Percentiles rank a stretch among this genome's conserved stretches.
phyloP scores from a whole-genome alignment of 2,329 filamentous ascomycete species.

The Botrytis cinerea region DNA sequence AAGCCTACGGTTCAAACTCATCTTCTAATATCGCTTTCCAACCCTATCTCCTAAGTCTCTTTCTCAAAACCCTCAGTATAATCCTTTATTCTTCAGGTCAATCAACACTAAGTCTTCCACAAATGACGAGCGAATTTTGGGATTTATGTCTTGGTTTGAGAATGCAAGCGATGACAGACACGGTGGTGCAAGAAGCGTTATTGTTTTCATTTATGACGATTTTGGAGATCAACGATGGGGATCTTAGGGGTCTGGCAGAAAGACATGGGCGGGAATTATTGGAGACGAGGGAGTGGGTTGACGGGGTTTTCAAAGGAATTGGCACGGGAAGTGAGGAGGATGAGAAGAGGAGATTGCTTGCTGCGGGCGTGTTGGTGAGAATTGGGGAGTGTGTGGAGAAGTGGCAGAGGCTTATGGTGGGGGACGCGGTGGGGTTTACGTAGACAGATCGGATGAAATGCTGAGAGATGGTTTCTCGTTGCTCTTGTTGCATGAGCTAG shows the following conservation, averaged over 20 bases:
- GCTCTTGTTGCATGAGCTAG: background rate
- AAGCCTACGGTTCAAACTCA: constrained; percentile 50
- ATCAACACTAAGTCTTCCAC: constrained; percentile 70
- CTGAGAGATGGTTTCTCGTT: background rate
- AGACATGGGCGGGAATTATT: constrained; percentile 75
- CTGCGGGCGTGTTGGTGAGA: constrained; percentile 75
- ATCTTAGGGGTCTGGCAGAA: constrained; percentile 71
- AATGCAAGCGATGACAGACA: constrained; percentile 59
- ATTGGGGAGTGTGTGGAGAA: constrained; percentile 79
- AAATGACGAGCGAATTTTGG: constrained; percentile 84
- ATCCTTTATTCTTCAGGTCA: constrained; percentile 82
- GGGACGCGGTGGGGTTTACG: constrained; percentile 52
- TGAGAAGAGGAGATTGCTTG: constrained; percentile 75
- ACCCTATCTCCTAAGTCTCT: constrained; percentile 74
- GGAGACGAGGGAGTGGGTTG: constrained; percentile 86
- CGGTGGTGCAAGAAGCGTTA: constrained; percentile 69
- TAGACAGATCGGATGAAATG: background rate
- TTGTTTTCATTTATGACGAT: constrained; percentile 78
- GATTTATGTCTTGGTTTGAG: constrained; percentile 75
- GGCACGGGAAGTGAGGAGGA: constrained; percentile 61
- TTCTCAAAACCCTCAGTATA: constrained; percentile 82
- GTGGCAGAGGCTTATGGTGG: constrained; percentile 76
- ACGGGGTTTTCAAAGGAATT: constrained; percentile 66
- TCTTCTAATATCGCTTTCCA: constrained; percentile 66
- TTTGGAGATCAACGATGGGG: constrained; percentile 73